Conservation (phyloP, 805 yeast genomes). For the Cyberlindnera saturnus region DNA sequence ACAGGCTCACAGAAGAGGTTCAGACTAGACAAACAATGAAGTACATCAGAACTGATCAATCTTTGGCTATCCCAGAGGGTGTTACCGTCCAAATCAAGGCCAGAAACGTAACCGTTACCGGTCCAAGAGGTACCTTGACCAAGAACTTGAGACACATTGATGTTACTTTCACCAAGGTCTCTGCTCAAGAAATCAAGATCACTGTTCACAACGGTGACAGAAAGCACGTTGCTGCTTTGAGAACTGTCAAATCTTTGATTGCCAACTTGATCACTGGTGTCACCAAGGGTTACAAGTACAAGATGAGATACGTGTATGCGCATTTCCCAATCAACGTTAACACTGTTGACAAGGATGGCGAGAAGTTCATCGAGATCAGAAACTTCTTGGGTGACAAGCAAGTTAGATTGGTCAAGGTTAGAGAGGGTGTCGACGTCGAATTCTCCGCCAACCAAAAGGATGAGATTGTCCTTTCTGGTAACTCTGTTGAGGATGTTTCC, state of each 20-base stretch:
- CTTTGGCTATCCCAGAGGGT: constrained; percentile 83
- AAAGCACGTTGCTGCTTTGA: constrained; percentile 99
- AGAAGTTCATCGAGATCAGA: constrained; percentile 86
- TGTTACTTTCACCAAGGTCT: constrained; percentile 82
- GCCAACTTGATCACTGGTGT: constrained; percentile 97
- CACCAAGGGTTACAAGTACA: constrained; percentile 98
- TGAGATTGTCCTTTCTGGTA: constrained; percentile 88
- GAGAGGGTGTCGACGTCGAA: constrained; percentile 85
- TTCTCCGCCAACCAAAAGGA: constrained; percentile 84
- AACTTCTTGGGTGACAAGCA: constrained; percentile 99
- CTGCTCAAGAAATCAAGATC: constrained; percentile 71
- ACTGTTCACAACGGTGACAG: constrained; percentile 98
- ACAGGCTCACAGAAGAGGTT: not conserved
- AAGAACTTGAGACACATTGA: constrained; percentile 93
- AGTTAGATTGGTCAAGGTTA: constrained; percentile 81
- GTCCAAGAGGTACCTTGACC: constrained; percentile 94
- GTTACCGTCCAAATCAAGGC: constrained; percentile 89
- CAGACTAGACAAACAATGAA: constrained; percentile 42
- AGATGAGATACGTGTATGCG: constrained; percentile 99
- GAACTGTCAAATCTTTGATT: constrained; percentile 95
- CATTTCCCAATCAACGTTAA: constrained; percentile 99
- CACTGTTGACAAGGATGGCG: constrained; percentile 73
- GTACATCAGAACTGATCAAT: constrained; percentile 83
- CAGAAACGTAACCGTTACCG: constrained; percentile 83
- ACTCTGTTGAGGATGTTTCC: constrained; percentile 95